Percentiles rank a stretch among this genome's conserved stretches.
Evolutionary conservation across 2,329 filamentous ascomycete genomes (phyloP).

Genomic region (Stagonosporopsis tanaceti): DNA sequence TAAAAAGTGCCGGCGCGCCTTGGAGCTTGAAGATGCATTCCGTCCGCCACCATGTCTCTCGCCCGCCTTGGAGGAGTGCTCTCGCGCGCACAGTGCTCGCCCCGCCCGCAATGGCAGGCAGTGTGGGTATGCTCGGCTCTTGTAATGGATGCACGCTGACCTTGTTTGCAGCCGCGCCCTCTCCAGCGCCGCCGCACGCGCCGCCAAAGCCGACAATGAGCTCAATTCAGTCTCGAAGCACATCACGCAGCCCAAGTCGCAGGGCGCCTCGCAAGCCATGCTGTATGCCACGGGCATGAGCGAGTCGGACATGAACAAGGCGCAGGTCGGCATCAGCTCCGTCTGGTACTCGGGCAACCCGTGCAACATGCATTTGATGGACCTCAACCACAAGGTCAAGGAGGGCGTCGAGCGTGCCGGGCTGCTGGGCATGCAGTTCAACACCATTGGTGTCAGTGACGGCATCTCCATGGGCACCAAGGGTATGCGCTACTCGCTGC

Average conservation of each 20-base stretch:
- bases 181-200: conserved; percentile 43
- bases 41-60: conserved; percentile 43
- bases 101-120: conserved; percentile 44
- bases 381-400: conserved; percentile 81
- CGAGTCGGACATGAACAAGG: conserved; percentile 90
- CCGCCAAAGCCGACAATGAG: conserved; percentile 44
- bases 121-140: conserved; percentile 31
- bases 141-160: background rate
- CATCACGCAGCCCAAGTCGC: conserved; percentile 97
- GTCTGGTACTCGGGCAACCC: conserved; percentile 99
- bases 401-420: conserved; percentile 77
- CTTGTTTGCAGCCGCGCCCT: conserved; percentile 40
- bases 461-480: conserved; percentile 98
- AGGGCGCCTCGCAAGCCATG: conserved; percentile 99
- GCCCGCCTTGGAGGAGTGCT: conserved; percentile 46
- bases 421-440: conserved; percentile 95
- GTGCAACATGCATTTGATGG: conserved; percentile 98
- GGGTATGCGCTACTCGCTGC: conserved; percentile 94
- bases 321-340: conserved; percentile 96
- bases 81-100: conserved; percentile 41
- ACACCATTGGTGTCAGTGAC: conserved; percentile 97
- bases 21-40: conserved; percentile 20
- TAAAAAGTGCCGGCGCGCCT: conserved; percentile 36
- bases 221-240: conserved; percentile 80
- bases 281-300: conserved; percentile 91